These are phyloP conservation scores for Crotalaria pallida DNA, from an alignment of 306 rosid genomes.

Conservation along the genomic window DNA sequence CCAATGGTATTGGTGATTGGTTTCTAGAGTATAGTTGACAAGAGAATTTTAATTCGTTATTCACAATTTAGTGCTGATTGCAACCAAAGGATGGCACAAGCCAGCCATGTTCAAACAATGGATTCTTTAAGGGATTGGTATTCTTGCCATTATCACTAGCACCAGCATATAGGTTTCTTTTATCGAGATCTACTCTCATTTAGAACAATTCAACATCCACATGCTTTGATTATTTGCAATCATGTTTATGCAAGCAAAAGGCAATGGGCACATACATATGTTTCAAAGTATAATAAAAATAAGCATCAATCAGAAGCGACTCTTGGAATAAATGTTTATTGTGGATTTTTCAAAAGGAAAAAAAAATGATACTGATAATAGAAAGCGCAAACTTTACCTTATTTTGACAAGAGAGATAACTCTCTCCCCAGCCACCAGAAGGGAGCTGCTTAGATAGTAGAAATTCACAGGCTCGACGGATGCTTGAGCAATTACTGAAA, in stretches of 20 bases:
- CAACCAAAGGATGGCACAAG: not conserved
- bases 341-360: not conserved
- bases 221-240: slow-evolving; percentile 1
- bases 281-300: not conserved
- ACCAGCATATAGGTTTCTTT: not conserved
- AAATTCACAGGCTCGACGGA: slow-evolving; percentile 72
- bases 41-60: not conserved
- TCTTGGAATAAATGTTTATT: not conserved
- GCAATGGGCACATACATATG: not conserved
- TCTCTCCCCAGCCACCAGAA: slow-evolving; percentile 93
- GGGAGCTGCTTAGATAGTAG: slow-evolving; percentile 69
- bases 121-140: not conserved
- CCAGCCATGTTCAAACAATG: not conserved
- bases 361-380: not conserved
- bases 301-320: not conserved
- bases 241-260: not conserved
- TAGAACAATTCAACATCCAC: not conserved
- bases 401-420: slow-evolving; percentile 82
- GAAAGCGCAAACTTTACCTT: slow-evolving; percentile 42
- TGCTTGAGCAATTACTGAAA: slow-evolving; percentile 46
- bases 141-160: not conserved
- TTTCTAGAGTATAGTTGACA: not conserved
- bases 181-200: not conserved
- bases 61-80: not conserved
- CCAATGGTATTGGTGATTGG: not conserved